phyloP scores from a whole-genome alignment of 2,329 filamentous ascomycete genomes.

The Albifimbria verrucaria region DNA sequence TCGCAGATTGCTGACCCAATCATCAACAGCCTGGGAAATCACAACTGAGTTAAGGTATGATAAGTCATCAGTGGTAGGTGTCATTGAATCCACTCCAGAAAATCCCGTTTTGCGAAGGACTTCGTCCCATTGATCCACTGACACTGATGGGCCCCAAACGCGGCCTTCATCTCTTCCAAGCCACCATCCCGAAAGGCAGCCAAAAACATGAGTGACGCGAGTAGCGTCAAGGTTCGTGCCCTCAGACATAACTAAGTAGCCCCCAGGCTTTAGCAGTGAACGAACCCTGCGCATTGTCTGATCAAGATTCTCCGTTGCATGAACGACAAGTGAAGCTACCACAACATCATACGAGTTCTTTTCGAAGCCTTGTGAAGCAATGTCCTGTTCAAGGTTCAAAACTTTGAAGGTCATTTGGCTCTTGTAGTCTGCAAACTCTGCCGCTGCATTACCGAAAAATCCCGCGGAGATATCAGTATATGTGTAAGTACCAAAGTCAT shows the following conservation, averaged over 20 bases:
- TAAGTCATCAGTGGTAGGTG: neutral
- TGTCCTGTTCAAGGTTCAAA: conserved; percentile 22
- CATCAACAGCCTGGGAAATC: conserved; percentile 5
- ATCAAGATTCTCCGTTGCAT: conserved; percentile 28
- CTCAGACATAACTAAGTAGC: conserved; percentile 43
- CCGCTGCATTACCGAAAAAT: conserved; percentile 35
- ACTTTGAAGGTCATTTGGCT: conserved; percentile 16
- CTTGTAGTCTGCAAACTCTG: conserved; percentile 20
- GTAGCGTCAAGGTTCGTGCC: conserved; percentile 15
- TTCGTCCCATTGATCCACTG: conserved; percentile 1
- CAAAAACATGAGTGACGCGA: conserved; percentile 16
- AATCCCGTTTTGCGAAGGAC: conserved; percentile 6
- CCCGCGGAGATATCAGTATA: conserved; percentile 41
- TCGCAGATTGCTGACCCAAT: conserved; percentile 6
- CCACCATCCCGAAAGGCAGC: conserved; percentile 26
- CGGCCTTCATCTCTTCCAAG: conserved; percentile 18
- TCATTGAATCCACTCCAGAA: conserved; percentile 5
- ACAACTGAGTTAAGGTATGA: conserved; percentile 2
- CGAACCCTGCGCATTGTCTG: conserved; percentile 27
- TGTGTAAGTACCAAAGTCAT: conserved; percentile 32
- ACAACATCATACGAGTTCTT: conserved; percentile 32
- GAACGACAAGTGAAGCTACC: conserved; percentile 34
- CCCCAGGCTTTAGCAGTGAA: conserved; percentile 38
- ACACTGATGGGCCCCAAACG: conserved; percentile 1
- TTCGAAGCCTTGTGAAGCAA: conserved; percentile 27